phyloP scores from a whole-genome alignment of 2,329 filamentous ascomycete genomes.

The Laburnicola sp. region DNA sequence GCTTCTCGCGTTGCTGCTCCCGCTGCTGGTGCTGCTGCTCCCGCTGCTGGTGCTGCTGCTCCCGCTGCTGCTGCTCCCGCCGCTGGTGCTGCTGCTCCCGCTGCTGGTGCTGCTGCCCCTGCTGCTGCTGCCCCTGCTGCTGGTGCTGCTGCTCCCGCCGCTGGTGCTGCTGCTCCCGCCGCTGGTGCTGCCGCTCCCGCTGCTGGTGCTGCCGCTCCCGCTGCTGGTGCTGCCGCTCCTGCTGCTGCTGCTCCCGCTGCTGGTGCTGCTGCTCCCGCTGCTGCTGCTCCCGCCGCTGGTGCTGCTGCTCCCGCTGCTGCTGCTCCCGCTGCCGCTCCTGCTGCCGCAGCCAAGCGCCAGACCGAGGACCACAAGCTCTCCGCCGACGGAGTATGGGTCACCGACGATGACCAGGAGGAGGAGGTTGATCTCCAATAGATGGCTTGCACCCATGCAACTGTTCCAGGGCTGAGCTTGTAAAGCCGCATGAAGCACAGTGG shows the following conservation, averaged over 20 bases:
- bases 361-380: constrained; percentile 16
- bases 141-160: constrained; percentile 10
- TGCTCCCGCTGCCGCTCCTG: not conserved
- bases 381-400: constrained; percentile 21
- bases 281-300: constrained; percentile 9
- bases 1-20: constrained; percentile 11
- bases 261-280: constrained; percentile 8
- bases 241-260: constrained; percentile 2
- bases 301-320: constrained; percentile 4
- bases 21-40: constrained; percentile 10
- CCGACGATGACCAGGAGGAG: constrained; percentile 43
- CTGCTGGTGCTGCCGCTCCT: not conserved
- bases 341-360: constrained; percentile 23
- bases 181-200: constrained; percentile 2
- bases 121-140: constrained; percentile 9
- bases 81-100: constrained; percentile 11
- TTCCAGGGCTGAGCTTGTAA: not conserved
- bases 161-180: not conserved
- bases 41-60: constrained; percentile 5
- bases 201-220: not conserved
- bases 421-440: constrained; percentile 29
- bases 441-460: not conserved
- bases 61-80: constrained; percentile 6
- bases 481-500: not conserved
- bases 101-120: too few relatives aligned